Base-by-base conservation (phyloP, 495 filamentous ascomycete genomes). In the Achaetomiella virescens region DNA sequence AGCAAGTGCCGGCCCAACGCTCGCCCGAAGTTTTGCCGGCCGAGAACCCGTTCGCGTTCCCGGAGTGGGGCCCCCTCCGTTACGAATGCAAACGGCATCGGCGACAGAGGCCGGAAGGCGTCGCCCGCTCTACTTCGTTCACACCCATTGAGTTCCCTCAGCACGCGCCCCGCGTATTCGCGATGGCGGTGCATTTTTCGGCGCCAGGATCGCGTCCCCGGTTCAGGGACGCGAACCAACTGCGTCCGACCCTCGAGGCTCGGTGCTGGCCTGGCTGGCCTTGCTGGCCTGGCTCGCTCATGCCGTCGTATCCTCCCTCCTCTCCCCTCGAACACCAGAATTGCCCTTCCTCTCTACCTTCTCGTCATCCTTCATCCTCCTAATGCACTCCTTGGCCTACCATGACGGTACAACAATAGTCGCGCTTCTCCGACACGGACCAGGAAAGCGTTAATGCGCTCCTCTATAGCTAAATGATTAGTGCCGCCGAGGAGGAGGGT, bases 151-250 rank as follows among this genome's bases (percentile, higher is more conserved):
- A 49, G 47, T 37, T 20, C 12, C 17, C 47, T n/a, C 17, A 10
- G 27, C 27, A 0, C 17, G 48, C 48, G 12, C 22, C 35, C 48
- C 36, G 31, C 33, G 33, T 20, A 37, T 49, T 38, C 47, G 47
- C 20, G 47, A 49, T 49, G 47, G 33, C 18, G 20, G n/a, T 35
- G 45, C 45, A 48, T 35, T 0, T 35, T 48, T 8, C 6, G n/a
- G 45, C 47, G 47, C 47, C 47, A 49, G 47, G 47, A 49, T 49
- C 47, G 17, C 33, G 47, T 49, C 17, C 33, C 47, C 47, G 15
- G 27, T 35, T 46, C n/a, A 24, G 41, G 21, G 41, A 44, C 20
- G 41, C 41, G 41, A 44, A 22, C 41, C 41, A 44, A 44, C 41
- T 44, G 21, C 41, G 41, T 6, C 41, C 41, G 17, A 24, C 41